Evolutionary conservation across 1,139 yeast species (phyloP).

Genomic region (Trichomonascaceae sp.): DNA sequence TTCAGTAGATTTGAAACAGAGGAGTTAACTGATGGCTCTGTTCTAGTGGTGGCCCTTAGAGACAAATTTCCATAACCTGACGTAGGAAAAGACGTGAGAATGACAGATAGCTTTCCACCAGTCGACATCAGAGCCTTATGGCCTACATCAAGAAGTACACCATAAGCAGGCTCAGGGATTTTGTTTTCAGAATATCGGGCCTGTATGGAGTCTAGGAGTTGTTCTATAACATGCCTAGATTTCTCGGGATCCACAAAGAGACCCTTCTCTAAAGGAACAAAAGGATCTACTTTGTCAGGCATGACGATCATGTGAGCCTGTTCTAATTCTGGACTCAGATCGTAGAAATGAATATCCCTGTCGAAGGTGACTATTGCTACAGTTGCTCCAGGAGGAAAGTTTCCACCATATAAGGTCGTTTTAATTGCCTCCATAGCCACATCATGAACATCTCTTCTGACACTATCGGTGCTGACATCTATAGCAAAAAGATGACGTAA

Average conservation of each 20-base stretch:
- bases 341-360: constrained; percentile 65
- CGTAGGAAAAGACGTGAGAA: constrained; percentile 67
- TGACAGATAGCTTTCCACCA: constrained; percentile 69
- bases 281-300: constrained; percentile 72
- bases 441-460: constrained; percentile 57
- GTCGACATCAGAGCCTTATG: constrained; percentile 55
- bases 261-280: constrained; percentile 74
- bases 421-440: constrained; percentile 71
- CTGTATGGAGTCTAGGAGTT: constrained; percentile 60
- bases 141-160: constrained; percentile 72
- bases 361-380: constrained; percentile 76
- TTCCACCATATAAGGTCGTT: constrained; percentile 41
- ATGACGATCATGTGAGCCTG: constrained; percentile 62
- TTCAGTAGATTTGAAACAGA: constrained; percentile 41
- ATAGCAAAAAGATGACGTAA: constrained; percentile 72
- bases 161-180: constrained; percentile 68
- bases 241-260: constrained; percentile 74
- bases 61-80: constrained; percentile 79
- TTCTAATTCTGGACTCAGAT: constrained; percentile 50
- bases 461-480: constrained; percentile 63
- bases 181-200: constrained; percentile 38
- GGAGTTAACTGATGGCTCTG: constrained; percentile 5
- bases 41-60: constrained; percentile 39
- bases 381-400: constrained; percentile 41
- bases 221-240: constrained; percentile 57